Evolutionary conservation across 169 alveolate species (phyloP), one percentile per base, ranked within the genome.

Genomic region (Eimeria tenella): DNA sequence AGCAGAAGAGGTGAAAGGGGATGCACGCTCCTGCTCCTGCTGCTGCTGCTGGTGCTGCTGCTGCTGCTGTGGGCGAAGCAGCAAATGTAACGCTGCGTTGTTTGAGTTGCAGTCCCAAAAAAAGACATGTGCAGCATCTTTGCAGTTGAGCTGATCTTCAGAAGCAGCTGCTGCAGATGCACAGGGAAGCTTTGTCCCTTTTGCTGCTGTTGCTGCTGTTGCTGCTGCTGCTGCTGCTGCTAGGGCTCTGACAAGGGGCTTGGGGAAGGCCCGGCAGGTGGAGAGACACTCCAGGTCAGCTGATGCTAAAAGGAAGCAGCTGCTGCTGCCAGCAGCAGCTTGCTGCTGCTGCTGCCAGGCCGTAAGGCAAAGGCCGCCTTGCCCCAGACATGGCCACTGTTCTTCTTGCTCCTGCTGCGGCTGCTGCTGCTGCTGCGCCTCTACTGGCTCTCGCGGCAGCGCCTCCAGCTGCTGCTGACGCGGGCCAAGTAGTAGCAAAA

Each of bases 261-360:
- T 56, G n/a, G 90, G 74, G 55, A 81, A 81, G 5, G 5, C 60
- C 5, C 90, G 50, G 74, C 74, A 81, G 8, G 23, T 21, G 6
- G 9, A 56, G 31, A 81, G 90, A 53, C 31, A 5, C 75, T 81
- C 49, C 11, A 56, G 55, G 65, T 81, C 90, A 21, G 73, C 21
- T 0, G 90, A 81, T 6, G 90, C 90, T 5, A 15, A 6, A 7
- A 81, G 23, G 60, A 81, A 81, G 73, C 90, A 55, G 73, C 90
- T 55, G 90, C 90, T 81, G 90, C 90, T 81, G 73, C 90, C 90
- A 55, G 90, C 90, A 55, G 90, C 90, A n/a, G 90, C 90, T 2
- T 81, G 70, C 73, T 53, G 70, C 73, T 81, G 90, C 73, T 81
- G 70, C 90, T 81, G 90, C 90, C 90, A 81, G 10, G 5, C 74